Base-by-base conservation (phyloP, 441 rosid species). In the Flueggea neowawraea region DNA sequence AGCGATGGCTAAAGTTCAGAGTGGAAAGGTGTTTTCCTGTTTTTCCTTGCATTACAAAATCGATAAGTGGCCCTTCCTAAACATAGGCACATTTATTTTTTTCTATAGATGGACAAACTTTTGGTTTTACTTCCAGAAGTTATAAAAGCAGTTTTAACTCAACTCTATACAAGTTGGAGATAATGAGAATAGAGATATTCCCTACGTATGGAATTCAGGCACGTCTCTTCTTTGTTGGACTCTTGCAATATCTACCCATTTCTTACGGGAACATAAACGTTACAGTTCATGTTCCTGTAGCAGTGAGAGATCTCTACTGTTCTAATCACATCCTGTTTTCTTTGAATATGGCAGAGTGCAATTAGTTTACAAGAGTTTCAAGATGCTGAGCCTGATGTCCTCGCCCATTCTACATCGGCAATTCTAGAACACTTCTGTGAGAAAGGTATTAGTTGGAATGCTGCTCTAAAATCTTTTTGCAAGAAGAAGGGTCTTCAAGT, bases 341-440 rank as follows among this genome's bases (percentile, higher is more conserved):
- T 47, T 47, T 47, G 50, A 47, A 10, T 47, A 47, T 69, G 70
- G 68, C 90, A 88, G 98, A 76, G 78, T 61, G 61, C 64, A 49
- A 76, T 93, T 71, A 76, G 76, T 65, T 73, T 89, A 76, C 81
- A 82, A 76, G 93, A 90, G 70, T 88, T 88, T 80, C 92, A 87
- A 80, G 97, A 87, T 71, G 97, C 96, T 0, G 98, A 93, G 69
- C 89, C 96, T 50, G 97, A 88, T 75, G 63, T 71, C 65, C 81
- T 93, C 67, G 88, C 71, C 17, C 85, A 90, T 79, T 88, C 82
- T 31, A 80, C 85, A 57, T 61, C 78, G 36, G 79, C 81, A 74
- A 88, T 87, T 68, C 64, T 93, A 52, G 90, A 85, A 16, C 88
- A 78, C 64, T 83, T 90, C 62, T 73, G 73, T 16, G 74, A 73